These are phyloP conservation scores for Ustilago xerochloae DNA, from an alignment of 1,284 basidiomycete genomes.

Conservation along the genomic window DNA sequence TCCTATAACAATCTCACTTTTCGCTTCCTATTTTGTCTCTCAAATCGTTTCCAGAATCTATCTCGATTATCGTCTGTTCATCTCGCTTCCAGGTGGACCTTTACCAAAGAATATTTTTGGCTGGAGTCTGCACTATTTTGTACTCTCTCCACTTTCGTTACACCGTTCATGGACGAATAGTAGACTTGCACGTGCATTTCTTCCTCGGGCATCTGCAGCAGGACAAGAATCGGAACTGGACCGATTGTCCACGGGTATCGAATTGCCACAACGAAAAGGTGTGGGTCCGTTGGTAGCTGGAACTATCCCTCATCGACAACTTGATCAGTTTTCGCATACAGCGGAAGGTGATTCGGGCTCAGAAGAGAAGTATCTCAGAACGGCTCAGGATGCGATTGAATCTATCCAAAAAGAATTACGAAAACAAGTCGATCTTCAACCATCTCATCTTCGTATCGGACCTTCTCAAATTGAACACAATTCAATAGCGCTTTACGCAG, in stretches of 20 bases:
- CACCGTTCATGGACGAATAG: constrained; percentile 18
- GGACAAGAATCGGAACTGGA: background rate
- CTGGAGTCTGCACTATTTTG: constrained; percentile 38
- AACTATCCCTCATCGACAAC: constrained; percentile 40
- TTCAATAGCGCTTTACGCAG: constrained; percentile 30
- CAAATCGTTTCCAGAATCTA: constrained; percentile 24
- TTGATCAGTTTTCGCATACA: constrained; percentile 18
- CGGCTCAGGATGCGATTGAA: constrained; percentile 13
- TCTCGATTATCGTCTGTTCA: constrained; percentile 37
- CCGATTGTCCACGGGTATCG: constrained; percentile 16
- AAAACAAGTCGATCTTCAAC: constrained; percentile 13
- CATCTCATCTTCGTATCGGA: constrained; percentile 27
- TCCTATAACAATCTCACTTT: constrained; percentile 27
- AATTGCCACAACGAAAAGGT: constrained; percentile 17
- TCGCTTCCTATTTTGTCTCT: constrained; percentile 36
- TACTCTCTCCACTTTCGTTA: constrained; percentile 31
- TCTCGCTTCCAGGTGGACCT: constrained; percentile 39
- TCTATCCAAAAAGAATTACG: background rate
- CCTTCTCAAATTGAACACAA: constrained; percentile 23
- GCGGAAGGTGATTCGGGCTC: background rate
- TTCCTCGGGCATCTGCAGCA: background rate
- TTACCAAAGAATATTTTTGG: constrained; percentile 45
- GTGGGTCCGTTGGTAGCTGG: constrained; percentile 17
- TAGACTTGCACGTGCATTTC: constrained; percentile 9
- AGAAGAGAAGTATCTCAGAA: background rate